Conservation (phyloP, 352 stramenopile species). For the Globisporangium ultimum region DNA sequence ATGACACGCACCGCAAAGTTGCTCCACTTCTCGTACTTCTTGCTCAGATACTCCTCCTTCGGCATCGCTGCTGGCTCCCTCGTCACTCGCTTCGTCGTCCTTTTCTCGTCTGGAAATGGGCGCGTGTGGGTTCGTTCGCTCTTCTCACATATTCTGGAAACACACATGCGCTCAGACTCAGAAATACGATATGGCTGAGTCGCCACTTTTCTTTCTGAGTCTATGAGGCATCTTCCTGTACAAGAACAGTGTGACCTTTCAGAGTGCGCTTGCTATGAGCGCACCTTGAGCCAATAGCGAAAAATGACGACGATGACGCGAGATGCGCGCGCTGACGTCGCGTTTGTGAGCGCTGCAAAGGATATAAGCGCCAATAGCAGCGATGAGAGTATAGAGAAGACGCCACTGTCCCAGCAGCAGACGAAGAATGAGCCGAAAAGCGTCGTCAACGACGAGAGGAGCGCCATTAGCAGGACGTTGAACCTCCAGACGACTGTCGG, state of each 20-base stretch:
- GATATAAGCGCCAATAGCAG: too few species aligned
- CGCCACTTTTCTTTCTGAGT: slow-evolving; percentile 3
- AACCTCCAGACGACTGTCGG: slow-evolving; percentile 11
- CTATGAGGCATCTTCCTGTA: slow-evolving; percentile 10
- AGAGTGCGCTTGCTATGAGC: too few species aligned
- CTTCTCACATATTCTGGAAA: slow-evolving; percentile 21
- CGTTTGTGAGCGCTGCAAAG: too few species aligned
- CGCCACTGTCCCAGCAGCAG: too few species aligned
- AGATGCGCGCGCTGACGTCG: too few species aligned
- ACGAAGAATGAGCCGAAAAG: too few species aligned
- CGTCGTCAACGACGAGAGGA: too few species aligned
- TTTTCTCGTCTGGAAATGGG: not conserved
- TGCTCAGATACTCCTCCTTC: slow-evolving; percentile 73
- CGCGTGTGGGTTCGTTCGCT: not conserved
- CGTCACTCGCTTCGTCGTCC: not conserved
- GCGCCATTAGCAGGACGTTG: too few species aligned
- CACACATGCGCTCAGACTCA: not conserved
- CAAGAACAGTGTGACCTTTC: slow-evolving; percentile 9
- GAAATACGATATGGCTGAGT: not conserved
- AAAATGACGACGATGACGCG: too few species aligned
- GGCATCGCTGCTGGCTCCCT: slow-evolving; percentile 19
- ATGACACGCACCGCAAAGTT: slow-evolving; percentile 67
- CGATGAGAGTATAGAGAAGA: too few species aligned
- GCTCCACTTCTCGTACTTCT: slow-evolving; percentile 89
- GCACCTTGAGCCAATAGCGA: too few species aligned